Base-by-base conservation (phyloP, 78 protist genomes). In the Dictyostelium citrinum region DNA sequence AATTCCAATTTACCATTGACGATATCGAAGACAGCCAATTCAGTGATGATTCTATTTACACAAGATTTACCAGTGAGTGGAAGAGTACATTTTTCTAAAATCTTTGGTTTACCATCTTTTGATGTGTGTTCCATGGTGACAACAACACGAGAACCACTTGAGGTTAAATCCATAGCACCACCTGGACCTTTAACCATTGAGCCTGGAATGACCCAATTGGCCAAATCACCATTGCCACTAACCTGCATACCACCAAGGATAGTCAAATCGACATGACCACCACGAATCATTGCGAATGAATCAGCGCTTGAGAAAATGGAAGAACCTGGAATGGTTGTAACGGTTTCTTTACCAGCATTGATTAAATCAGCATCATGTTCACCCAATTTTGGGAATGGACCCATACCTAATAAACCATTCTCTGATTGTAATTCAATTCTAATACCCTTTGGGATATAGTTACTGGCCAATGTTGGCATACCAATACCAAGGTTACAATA, bases 151-250 rank as follows among this genome's bases (percentile, higher is more conserved):
- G 96, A 91, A 0, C 98, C 98, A 33, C 95, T 72, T 27, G 98
- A 68, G 16, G 97, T 98, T 43, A 99, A 72, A 75, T 99, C 99
- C 99, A 99, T 98, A 55, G 99, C 99, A 60, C 99, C 99, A 64
- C 99, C 99, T 98, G 98, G 98, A 39, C 99, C 99, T 96, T 99
- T 99, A 37, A 99, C 99, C 98, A 99, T 96, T 80, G 98, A 96
- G n/a, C 97, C 95, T 24, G 99, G 99, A 31, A 99, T 97, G 67
- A 99, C 97, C 99, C 99, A 99, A 96, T 99, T 99, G 86, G 99
- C 99, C 1, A 99, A 77, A 75, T 99, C 99, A 24, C 99, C 99
- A 43, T 46, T 58, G 24, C 24, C 46, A 12, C 98, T 68, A 9
- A 98, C 99, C 60, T 99, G 97, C 96, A 99, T 85, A 51, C 98